Conservation (phyloP, 495 filamentous ascomycete genomes). For the Penicillium cinerascens region DNA sequence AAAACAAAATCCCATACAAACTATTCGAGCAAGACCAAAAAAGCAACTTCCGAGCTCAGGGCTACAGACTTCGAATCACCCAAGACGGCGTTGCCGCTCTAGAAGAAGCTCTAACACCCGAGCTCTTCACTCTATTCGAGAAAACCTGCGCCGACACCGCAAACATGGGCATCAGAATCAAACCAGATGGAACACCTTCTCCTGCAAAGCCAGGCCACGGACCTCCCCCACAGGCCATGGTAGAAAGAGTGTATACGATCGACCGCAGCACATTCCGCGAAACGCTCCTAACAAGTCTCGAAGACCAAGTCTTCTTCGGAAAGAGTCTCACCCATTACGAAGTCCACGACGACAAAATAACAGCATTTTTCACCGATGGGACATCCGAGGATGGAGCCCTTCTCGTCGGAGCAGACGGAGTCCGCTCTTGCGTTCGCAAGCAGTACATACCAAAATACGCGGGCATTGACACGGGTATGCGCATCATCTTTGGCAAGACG, state of each 20-base stretch:
- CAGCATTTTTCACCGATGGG: constrained; percentile 38
- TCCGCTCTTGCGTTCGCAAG: constrained; percentile 35
- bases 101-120: constrained; percentile 45
- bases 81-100: constrained; percentile 50
- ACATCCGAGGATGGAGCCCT: constrained; percentile 31
- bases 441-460: constrained; percentile 40
- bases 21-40: constrained; percentile 47
- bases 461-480: constrained; percentile 40
- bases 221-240: constrained; percentile 5
- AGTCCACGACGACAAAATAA: constrained; percentile 23
- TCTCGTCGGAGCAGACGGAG: constrained; percentile 47
- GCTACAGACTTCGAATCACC: constrained; percentile 49
- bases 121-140: constrained; percentile 47
- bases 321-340: constrained; percentile 38
- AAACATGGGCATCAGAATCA: constrained; percentile 10
- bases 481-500: constrained; percentile 36
- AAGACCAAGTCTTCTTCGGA: constrained; percentile 39
- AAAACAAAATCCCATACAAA: constrained; percentile 48
- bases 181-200: constrained; percentile 5
- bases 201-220: constrained; percentile 2
- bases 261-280: constrained; percentile 29
- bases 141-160: constrained; percentile 48
- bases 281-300: constrained; percentile 22
- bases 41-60: constrained; percentile 35
- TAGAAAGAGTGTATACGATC: constrained; percentile 16